Evolutionary conservation across 2,329 filamentous ascomycete genomes (phyloP).

Genomic region (Aureobasidium sp.): DNA sequence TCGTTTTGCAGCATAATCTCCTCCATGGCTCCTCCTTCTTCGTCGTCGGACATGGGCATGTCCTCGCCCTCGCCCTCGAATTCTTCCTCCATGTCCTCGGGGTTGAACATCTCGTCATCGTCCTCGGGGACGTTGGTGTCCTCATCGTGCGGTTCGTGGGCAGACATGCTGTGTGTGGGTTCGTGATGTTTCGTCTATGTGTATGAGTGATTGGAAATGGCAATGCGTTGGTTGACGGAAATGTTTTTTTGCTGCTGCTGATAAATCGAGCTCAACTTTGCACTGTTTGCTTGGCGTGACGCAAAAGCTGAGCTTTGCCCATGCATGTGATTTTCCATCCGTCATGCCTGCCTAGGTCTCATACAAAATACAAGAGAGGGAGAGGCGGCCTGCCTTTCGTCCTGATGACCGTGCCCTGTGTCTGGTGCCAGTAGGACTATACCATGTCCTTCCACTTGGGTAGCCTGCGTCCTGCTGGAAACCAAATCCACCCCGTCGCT

Average conservation of each 20-base stretch:
- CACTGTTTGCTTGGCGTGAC: conserved; percentile 8
- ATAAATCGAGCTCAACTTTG: conserved; percentile 8
- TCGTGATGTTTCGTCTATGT: neutral
- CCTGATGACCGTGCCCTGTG: neutral
- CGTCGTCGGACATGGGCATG: conserved; percentile 70
- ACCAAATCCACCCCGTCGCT: neutral
- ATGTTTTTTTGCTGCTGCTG: conserved; percentile 6
- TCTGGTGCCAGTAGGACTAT: neutral
- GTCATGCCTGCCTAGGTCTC: neutral
- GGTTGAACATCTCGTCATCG: conserved; percentile 61
- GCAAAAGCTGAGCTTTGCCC: neutral
- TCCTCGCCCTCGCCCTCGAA: conserved; percentile 54
- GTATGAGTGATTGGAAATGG: neutral
- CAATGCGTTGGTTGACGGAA: neutral
- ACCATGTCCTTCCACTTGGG: neutral
- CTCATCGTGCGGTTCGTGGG: conserved; percentile 11
- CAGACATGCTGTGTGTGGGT: conserved; percentile 1
- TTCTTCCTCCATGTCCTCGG: conserved; percentile 67
- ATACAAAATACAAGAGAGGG: neutral
- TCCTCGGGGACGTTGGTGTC: conserved; percentile 34
- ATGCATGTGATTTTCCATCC: conserved; percentile 1
- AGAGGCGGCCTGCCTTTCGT: neutral
- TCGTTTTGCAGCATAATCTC: conserved; percentile 84
- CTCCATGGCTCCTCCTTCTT: conserved; percentile 45
- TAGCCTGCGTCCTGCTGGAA: neutral